These are phyloP conservation scores for Petrea volubilis DNA, from an alignment of 257 asterid genomes.

Conservation along the genomic window DNA sequence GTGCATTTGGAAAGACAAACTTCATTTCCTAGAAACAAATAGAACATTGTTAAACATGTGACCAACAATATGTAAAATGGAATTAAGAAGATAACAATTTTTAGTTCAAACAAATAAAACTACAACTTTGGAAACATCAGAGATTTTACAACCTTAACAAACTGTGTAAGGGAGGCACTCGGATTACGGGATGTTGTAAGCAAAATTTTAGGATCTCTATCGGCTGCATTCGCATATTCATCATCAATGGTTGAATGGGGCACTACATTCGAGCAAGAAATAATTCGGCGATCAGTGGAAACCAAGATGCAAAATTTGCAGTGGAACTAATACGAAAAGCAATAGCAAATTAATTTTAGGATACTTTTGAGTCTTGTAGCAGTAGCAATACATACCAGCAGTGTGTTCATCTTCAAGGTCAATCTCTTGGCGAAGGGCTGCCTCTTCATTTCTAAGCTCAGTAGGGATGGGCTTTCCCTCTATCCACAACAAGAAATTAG, in stretches of 20 bases:
- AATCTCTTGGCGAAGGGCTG: slow-evolving; percentile 85
- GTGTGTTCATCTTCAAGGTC: slow-evolving; percentile 92
- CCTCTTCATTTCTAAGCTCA: slow-evolving; percentile 94
- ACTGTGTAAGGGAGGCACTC: slow-evolving; percentile 93
- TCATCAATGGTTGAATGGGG: slow-evolving; percentile 89
- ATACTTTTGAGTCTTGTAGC: background rate
- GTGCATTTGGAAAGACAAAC: slow-evolving; percentile 87
- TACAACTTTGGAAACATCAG: too few species aligned
- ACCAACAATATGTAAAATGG: background rate
- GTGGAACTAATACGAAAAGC: too few species aligned
- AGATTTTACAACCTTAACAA: slow-evolving; percentile 72
- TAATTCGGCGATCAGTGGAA: background rate
- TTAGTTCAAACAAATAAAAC: too few species aligned
- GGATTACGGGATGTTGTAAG: slow-evolving; percentile 89
- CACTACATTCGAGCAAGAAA: slow-evolving; percentile 47
- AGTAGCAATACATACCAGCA: slow-evolving; percentile 48
- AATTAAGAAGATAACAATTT: background rate
- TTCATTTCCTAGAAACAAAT: slow-evolving; percentile 95
- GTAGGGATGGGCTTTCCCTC: slow-evolving; percentile 99
- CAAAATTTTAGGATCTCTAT: slow-evolving; percentile 85
- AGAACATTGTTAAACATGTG: too few species aligned
- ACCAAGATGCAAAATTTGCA: background rate
- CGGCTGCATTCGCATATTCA: slow-evolving; percentile 81
- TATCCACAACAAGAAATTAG: slow-evolving; percentile 20
- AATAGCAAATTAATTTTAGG: too few species aligned